Evolutionary conservation across 108 stramenopile genomes (phyloP).

Genomic region (Cylindrotheca closterium): DNA sequence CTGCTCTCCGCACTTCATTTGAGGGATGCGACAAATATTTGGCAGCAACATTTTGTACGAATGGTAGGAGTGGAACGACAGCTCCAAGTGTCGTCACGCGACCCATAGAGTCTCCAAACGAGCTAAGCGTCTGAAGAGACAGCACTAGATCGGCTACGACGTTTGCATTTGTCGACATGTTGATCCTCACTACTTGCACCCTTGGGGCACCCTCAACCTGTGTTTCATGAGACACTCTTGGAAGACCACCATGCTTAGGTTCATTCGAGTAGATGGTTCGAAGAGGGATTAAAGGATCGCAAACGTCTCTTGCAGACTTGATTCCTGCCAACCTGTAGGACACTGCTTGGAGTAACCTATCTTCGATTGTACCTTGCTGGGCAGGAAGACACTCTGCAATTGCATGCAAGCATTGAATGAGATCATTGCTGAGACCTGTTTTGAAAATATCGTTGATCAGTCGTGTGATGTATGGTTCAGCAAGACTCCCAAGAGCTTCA

Average conservation of each 20-base stretch:
- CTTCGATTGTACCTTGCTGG: constrained; percentile 62
- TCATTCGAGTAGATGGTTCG: not conserved
- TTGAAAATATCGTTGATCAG: constrained; percentile 92
- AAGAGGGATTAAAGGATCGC: constrained; percentile 22
- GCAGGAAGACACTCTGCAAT: constrained; percentile 79
- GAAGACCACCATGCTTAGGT: not conserved
- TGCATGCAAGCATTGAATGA: constrained; percentile 87
- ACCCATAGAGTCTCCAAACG: constrained; percentile 72
- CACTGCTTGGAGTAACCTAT: constrained; percentile 85
- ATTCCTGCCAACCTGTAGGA: constrained; percentile 77
- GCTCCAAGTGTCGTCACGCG: constrained; percentile 49
- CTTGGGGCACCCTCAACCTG: constrained; percentile 1
- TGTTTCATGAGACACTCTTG: not conserved
- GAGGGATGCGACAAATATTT: constrained; percentile 76
- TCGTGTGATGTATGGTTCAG: constrained; percentile 61
- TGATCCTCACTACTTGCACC: constrained; percentile 33
- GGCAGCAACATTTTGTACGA: constrained; percentile 79
- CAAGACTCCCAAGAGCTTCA: constrained; percentile 78
- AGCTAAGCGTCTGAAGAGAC: constrained; percentile 82
- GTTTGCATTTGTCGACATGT: constrained; percentile 47
- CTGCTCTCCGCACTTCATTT: constrained; percentile 77
- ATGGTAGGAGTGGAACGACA: constrained; percentile 78
- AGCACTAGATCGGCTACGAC: constrained; percentile 69
- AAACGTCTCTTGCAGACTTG: constrained; percentile 41
- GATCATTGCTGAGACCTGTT: constrained; percentile 78